Conservation (phyloP, 2,329 filamentous ascomycete genomes). For the Fusarium beomiforme region DNA sequence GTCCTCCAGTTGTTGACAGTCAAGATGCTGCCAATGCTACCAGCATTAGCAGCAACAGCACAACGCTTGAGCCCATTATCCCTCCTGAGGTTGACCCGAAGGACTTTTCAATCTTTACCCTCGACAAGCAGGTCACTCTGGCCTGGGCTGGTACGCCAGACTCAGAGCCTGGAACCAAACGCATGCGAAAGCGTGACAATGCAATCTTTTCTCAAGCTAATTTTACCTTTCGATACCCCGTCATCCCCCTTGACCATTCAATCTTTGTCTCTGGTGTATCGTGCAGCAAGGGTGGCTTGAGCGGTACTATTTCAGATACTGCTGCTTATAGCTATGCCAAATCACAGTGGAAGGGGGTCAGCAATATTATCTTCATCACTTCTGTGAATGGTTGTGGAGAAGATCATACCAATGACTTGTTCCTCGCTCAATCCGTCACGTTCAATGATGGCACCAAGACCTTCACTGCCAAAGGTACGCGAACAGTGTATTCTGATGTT, state of each 20-base stretch:
- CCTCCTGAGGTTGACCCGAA: conserved; percentile 13
- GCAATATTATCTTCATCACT: conserved; percentile 16
- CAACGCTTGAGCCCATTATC: conserved; percentile 16
- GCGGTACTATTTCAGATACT: neutral
- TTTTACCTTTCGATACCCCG: conserved; percentile 19
- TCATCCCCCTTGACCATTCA: conserved; percentile 19
- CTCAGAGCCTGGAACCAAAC: neutral
- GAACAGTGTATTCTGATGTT: neutral
- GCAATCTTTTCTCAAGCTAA: conserved; percentile 14
- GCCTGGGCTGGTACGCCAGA: conserved; percentile 22
- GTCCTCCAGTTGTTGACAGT: neutral
- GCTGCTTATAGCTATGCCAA: conserved; percentile 18
- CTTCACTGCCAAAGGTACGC: neutral
- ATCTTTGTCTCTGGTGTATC: neutral
- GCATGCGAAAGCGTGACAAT: conserved; percentile 15
- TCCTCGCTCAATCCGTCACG: neutral
- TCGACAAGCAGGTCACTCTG: neutral
- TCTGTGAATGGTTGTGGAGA: conserved; percentile 10
- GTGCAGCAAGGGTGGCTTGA: neutral
- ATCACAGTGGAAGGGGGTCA: neutral
- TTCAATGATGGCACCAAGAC: conserved; percentile 5
- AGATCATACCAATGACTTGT: conserved; percentile 13
- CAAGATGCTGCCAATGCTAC: neutral
- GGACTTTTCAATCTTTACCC: neutral
- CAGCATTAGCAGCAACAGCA: neutral